Evolutionary conservation across 306 rosid genomes (phyloP), one percentile per base, ranked within the genome.

Genomic region (Neltuma alba): DNA sequence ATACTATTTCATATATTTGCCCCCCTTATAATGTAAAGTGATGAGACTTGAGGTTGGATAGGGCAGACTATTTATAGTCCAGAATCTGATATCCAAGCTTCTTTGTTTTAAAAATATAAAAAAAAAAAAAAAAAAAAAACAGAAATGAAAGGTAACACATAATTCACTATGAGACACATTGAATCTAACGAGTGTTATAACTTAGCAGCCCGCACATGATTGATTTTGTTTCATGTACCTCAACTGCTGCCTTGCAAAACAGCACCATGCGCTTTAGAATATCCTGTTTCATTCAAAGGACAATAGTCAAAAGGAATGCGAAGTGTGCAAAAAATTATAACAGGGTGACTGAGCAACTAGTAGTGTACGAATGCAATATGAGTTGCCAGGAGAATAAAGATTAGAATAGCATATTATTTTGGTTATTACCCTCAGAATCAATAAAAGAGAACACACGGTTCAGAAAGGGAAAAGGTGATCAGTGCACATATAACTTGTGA

Each of bases 171-270:
- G 74, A 31, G 21, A 64, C 41, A 34, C 54, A 63, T 36, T 34
- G 16, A 73, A 48, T 68, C 60, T 68, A 33, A 27, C 16, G 67
- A 36, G 33, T 58, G 52, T 37, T 45, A 74, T 38, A 41, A 38
- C 4, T 52, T 36, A 76, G 57, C 34, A 33, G 36, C 69, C 36
- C 34, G 75, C 9, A 36, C 3, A 10, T 55, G 31, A 28, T 60
- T 68, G 66, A 80, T 76, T 71, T 72, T 64, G 36, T 82, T 75
- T 69, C 65, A 69, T 54, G 75, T 90, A 95, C 98, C 94, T 95
- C 98, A 83, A 84, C 91, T 63, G 96, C 97, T 41, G 92, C 99
- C 90, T 84, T 95, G 96, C 99, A 95, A 85, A 95, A 91, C 77
- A 95, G 84, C 79, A 68, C 82, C 98, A 95, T 90, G 75, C 99